phyloP scores from a whole-genome alignment of 2,329 filamentous ascomycete genomes.

The Colletotrichum cuscutae region DNA sequence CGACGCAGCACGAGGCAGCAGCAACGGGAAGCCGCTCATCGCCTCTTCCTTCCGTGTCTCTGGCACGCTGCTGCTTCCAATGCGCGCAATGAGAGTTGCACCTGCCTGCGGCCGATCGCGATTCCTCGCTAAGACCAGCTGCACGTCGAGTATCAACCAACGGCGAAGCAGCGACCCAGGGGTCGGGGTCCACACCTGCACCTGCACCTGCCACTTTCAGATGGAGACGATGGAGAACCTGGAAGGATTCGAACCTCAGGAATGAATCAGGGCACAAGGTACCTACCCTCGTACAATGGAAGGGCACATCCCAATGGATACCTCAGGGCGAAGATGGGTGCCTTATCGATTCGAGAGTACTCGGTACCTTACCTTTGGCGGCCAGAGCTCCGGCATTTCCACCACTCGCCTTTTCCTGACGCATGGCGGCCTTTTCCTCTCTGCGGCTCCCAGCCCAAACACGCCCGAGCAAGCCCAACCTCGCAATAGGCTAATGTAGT shows the following conservation, averaged over 20 bases:
- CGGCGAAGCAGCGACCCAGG: too few relatives aligned
- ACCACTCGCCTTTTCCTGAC: conserved; percentile 10
- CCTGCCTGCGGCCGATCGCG: conserved; percentile 26
- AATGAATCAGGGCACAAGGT: background rate
- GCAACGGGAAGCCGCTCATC: background rate
- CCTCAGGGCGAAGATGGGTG: background rate
- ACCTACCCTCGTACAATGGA: too few relatives aligned
- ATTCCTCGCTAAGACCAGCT: background rate
- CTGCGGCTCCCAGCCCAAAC: conserved; percentile 11
- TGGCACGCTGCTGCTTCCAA: background rate
- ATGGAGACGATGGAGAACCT: background rate
- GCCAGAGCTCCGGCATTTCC: background rate
- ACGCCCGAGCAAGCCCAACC: conserved; percentile 29
- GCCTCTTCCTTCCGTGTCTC: background rate
- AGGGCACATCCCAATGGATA: too few relatives aligned
- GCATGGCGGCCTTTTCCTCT: background rate
- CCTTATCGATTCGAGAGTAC: background rate
- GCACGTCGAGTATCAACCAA: background rate
- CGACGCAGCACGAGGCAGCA: background rate
- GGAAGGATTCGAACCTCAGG: background rate
- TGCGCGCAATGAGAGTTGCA: too few relatives aligned
- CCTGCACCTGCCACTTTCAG: background rate
- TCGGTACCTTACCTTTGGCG: background rate
- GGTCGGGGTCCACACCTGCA: conserved; percentile 13
- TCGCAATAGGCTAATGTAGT: conserved; percentile 9